Evolutionary conservation across 768 basidiomycete genomes (phyloP).

Genomic region (Pisolithus sp.): DNA sequence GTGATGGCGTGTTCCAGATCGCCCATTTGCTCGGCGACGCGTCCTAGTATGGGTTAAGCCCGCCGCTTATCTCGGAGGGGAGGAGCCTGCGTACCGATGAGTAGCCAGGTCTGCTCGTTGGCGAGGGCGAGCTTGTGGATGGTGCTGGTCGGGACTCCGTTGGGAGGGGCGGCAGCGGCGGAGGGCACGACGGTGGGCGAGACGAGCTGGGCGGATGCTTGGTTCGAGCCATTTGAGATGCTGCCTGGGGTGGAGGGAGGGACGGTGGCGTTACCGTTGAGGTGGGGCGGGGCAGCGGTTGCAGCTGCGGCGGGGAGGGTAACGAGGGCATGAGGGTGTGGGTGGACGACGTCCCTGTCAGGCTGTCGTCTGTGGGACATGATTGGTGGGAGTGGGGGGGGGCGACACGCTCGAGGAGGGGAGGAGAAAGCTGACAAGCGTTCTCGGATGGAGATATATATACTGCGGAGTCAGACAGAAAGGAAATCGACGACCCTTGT

Average conservation of each 20-base stretch:
- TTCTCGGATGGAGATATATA: constrained; percentile 50
- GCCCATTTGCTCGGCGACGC: constrained; percentile 92
- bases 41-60: constrained; percentile 47
- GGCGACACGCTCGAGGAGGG: no score
- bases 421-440: constrained; percentile 41
- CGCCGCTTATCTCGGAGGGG: not conserved
- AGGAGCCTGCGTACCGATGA: constrained; percentile 60
- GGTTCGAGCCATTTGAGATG: constrained; percentile 30
- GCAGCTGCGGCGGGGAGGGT: constrained; percentile 34
- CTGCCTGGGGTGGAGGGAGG: constrained; percentile 41
- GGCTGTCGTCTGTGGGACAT: constrained; percentile 61
- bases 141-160: constrained; percentile 33
- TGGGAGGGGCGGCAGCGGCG: constrained; percentile 22
- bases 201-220: constrained; percentile 34
- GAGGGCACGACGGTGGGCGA: constrained; percentile 41
- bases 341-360: constrained; percentile 60
- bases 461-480: constrained; percentile 37
- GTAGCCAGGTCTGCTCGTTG: constrained; percentile 93
- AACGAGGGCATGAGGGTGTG: constrained; percentile 36
- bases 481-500: constrained; percentile 38
- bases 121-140: constrained; percentile 77
- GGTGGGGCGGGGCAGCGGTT: constrained; percentile 31
- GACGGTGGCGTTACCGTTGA: constrained; percentile 43
- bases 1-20: constrained; percentile 88
- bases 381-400: constrained; percentile 28